Evolutionary conservation across 2,329 filamentous ascomycete genomes (phyloP).

Genomic region (Paecilomyces variotii): DNA sequence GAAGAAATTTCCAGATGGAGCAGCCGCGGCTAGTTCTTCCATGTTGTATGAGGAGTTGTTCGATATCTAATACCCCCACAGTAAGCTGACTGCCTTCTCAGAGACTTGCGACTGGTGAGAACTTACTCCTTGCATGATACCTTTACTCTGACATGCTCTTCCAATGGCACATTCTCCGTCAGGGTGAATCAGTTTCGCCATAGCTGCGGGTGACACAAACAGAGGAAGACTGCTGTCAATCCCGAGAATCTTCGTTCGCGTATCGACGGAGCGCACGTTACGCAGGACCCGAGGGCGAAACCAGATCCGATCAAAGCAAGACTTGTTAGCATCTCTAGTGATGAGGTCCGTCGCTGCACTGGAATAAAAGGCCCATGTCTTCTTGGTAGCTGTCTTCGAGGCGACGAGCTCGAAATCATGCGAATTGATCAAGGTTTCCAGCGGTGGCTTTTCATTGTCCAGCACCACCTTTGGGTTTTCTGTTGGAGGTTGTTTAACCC

Average conservation of each 20-base stretch:
- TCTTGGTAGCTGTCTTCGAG: slow-evolving; percentile 47
- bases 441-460: slow-evolving; percentile 40
- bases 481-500: slow-evolving; percentile 34
- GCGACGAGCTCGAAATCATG: slow-evolving; percentile 56
- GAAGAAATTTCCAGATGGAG: slow-evolving; percentile 38
- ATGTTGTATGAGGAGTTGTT: slow-evolving; percentile 55
- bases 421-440: slow-evolving; percentile 49
- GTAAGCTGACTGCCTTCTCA: neutral
- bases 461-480: slow-evolving; percentile 18
- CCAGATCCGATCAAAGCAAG: slow-evolving; percentile 48
- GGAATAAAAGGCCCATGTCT: slow-evolving; percentile 64
- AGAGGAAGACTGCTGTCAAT: slow-evolving; percentile 47
- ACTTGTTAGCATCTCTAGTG: slow-evolving; percentile 48
- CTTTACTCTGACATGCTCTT: slow-evolving; percentile 42
- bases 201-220: slow-evolving; percentile 57
- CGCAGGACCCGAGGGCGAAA: slow-evolving; percentile 52
- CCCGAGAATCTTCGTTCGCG: slow-evolving; percentile 49
- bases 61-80: slow-evolving; percentile 37
- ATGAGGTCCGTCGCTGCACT: slow-evolving; percentile 58
- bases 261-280: slow-evolving; percentile 48
- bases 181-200: slow-evolving; percentile 56
- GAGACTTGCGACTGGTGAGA: fast-evolving
- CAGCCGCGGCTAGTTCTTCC: slow-evolving; percentile 43
- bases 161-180: slow-evolving; percentile 56
- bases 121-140: slow-evolving; percentile 49